phyloP scores from a whole-genome alignment of 2,329 filamentous ascomycete genomes.

The Monilinia aucupariae region DNA sequence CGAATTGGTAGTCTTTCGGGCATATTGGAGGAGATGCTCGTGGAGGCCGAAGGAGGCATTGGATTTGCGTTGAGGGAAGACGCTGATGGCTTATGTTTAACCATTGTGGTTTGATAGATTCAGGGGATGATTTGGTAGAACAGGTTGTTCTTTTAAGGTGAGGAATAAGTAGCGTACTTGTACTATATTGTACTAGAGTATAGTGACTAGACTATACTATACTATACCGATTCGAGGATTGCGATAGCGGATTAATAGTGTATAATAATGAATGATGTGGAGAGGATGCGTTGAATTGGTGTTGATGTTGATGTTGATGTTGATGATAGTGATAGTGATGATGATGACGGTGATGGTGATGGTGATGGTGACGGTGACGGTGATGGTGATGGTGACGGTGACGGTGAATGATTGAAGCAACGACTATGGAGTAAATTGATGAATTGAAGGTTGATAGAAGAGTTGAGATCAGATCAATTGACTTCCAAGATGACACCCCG shows the following conservation, averaged over 20 bases:
- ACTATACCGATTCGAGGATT: neutral
- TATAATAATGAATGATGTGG: neutral
- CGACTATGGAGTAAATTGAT: neutral
- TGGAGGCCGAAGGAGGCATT: neutral
- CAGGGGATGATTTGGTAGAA: too few relatives aligned
- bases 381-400: too few relatives aligned
- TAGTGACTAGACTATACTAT: neutral
- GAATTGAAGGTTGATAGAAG: neutral
- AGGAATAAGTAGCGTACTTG: neutral
- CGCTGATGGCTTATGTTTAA: neutral
- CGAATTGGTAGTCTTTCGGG: neutral
- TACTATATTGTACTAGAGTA: too few relatives aligned
- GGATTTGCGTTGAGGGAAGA: neutral
- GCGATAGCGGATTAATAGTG: slow-evolving; percentile 16
- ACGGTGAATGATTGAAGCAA: too few relatives aligned
- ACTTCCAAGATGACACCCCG: too few relatives aligned
- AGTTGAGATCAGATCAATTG: too few relatives aligned
- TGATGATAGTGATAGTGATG: too few relatives aligned
- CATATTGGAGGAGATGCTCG: neutral
- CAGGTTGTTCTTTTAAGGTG: neutral
- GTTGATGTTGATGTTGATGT: too few relatives aligned
- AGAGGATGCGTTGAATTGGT: neutral
- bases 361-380: too few relatives aligned
- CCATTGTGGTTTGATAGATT: neutral
- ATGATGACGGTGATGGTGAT: too few relatives aligned